Conservation (phyloP, 495 filamentous ascomycete genomes). For the Monascus purpureus region DNA sequence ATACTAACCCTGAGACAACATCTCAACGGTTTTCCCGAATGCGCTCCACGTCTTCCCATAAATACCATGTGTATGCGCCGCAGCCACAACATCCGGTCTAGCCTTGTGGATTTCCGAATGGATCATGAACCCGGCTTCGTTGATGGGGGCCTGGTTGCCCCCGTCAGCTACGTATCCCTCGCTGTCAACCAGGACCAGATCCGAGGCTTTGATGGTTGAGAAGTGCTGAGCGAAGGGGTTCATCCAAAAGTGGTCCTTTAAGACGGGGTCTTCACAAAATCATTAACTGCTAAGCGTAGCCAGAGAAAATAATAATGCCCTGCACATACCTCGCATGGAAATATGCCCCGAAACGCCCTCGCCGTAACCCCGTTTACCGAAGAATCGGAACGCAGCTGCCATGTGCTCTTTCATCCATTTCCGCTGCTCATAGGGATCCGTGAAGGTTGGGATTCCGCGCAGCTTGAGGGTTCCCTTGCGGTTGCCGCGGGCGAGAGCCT, state of each 20-base stretch:
- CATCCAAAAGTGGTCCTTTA: conserved; percentile 50
- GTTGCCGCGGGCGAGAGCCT: conserved; percentile 25
- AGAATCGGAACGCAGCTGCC: conserved; percentile 58
- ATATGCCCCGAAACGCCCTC: conserved; percentile 58
- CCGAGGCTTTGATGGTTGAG: conserved; percentile 32
- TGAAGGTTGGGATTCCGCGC: conserved; percentile 44
- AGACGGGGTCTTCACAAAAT: conserved; percentile 28
- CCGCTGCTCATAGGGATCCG: conserved; percentile 43
- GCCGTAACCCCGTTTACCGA: conserved; percentile 54
- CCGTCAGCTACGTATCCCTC: conserved; percentile 37
- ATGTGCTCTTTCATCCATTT: conserved; percentile 58
- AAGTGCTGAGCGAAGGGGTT: conserved; percentile 50
- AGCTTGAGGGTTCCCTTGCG: conserved; percentile 33
- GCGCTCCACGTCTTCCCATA: conserved; percentile 33
- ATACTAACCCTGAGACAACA: conserved; percentile 32
- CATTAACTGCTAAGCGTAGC: no score
- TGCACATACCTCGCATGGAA: conserved; percentile 30
- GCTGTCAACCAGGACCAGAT: conserved; percentile 36
- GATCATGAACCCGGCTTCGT: conserved; percentile 59
- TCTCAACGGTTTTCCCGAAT: conserved; percentile 34
- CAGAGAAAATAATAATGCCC: no score
- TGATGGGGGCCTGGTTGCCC: conserved; percentile 35
- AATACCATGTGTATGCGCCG: conserved; percentile 35
- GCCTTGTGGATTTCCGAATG: conserved; percentile 40
- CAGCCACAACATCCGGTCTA: conserved; percentile 35